These are phyloP conservation scores for Phtheirospermum japonicum DNA, from an alignment of 257 asterid species.

Conservation along the genomic window DNA sequence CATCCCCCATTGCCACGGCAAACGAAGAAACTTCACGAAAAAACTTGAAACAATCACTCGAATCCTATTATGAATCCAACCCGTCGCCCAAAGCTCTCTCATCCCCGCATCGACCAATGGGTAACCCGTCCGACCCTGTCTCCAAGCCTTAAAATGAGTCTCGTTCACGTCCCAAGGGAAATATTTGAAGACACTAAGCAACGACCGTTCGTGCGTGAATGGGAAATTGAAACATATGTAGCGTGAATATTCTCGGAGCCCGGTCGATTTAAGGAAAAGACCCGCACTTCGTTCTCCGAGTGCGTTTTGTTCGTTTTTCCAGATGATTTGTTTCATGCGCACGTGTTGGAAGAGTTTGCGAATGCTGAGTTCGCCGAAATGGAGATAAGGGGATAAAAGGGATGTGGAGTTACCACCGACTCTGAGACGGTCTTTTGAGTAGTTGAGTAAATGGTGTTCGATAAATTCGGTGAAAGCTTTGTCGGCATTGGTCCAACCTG, in stretches of 20 bases:
- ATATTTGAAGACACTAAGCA: constrained; percentile 50
- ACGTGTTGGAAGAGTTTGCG: constrained; percentile 60
- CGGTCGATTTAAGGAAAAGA: constrained; percentile 60
- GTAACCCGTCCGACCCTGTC: constrained; percentile 91
- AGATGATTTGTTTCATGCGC: constrained; percentile 57
- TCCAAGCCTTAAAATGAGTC: constrained; percentile 74
- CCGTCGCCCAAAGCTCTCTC: constrained; percentile 98
- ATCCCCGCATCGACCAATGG: constrained; percentile 94
- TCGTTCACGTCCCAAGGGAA: constrained; percentile 85
- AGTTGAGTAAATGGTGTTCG: constrained; percentile 55
- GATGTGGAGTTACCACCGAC: constrained; percentile 80
- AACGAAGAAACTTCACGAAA: constrained; percentile 74
- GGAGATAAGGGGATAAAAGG: constrained; percentile 77
- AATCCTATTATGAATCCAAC: constrained; percentile 88
- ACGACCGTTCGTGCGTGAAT: constrained; percentile 68
- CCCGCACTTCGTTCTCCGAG: constrained; percentile 56
- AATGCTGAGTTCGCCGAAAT: constrained; percentile 83
- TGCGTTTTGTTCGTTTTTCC: constrained; percentile 57
- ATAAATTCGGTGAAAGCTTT: constrained; percentile 63
- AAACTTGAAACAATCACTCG: constrained; percentile 82
- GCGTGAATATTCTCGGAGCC: constrained; percentile 86
- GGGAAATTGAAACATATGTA: constrained; percentile 93
- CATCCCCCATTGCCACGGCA: constrained; percentile 99
- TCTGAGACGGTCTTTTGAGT: constrained; percentile 60
- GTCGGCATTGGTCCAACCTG: constrained; percentile 88